A percentile compares a stretch with the other conserved stretches of the same genome.
Conservation (phyloP, 768 basidiomycete genomes). For the Russula earlei region DNA sequence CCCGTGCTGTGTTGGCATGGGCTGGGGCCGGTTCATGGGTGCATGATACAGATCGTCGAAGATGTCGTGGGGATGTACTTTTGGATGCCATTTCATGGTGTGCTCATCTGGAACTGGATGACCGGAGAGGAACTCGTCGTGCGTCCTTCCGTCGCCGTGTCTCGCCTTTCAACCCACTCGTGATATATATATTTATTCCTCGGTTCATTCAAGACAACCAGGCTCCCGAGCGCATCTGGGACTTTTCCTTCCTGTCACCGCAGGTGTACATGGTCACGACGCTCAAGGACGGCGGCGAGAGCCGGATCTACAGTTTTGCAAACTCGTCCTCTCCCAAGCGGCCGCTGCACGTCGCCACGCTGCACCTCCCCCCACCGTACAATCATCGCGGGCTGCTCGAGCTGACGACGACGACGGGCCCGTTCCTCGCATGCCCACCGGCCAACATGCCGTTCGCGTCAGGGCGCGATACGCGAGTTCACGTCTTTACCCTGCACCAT, state of each 20-base stretch:
- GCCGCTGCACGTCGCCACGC: conserved; percentile 20
- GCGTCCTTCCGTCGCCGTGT: conserved; percentile 20
- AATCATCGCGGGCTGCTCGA: conserved; percentile 11
- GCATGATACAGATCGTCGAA: conserved; percentile 42
- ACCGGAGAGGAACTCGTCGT: conserved; percentile 36
- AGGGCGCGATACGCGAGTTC: conserved; percentile 22
- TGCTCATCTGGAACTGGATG: conserved; percentile 47
- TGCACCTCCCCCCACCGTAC: conserved; percentile 23
- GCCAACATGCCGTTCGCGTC: conserved; percentile 20
- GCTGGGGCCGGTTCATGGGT: conserved; percentile 23
- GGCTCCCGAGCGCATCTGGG: conserved; percentile 26
- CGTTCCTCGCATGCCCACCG: conserved; percentile 20
- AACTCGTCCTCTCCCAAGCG: conserved; percentile 1
- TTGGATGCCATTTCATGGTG: conserved; percentile 27
- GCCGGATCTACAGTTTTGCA: conserved; percentile 36
- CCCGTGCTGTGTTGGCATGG: conserved; percentile 25
- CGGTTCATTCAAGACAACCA: conserved; percentile 28
- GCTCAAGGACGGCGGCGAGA: conserved; percentile 26
- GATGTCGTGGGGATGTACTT: conserved; percentile 45
- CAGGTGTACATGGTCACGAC: conserved; percentile 37
- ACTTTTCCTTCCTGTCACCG: conserved; percentile 40
- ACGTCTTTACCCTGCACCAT: conserved; percentile 25
- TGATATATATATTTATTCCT: background rate
- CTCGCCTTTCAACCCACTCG: background rate
- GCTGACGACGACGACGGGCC: conserved; percentile 24